Evolutionary conservation across 352 stramenopile genomes (phyloP).

Genomic region (Pythium volutum): DNA sequence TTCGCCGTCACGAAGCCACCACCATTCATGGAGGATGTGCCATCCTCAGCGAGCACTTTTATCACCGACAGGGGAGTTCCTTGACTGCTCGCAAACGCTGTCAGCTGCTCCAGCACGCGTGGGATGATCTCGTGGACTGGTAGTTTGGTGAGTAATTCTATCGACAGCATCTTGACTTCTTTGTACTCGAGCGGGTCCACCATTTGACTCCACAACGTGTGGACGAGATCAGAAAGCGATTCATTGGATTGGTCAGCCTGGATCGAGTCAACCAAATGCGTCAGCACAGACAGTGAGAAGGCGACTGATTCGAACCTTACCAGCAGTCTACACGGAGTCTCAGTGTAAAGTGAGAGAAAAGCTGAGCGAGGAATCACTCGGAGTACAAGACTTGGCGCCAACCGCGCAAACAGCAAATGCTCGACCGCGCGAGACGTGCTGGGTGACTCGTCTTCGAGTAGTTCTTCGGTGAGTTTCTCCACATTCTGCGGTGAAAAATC

Average conservation of each 20-base stretch:
- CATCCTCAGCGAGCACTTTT: neutral
- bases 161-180: slow-evolving; percentile 70
- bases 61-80: neutral
- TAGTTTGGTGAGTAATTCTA: slow-evolving; percentile 55
- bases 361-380: slow-evolving; percentile 40
- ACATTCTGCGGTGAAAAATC: slow-evolving; percentile 10
- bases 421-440: slow-evolving; percentile 34
- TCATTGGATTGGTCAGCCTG: neutral
- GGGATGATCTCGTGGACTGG: slow-evolving; percentile 29
- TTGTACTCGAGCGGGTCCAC: slow-evolving; percentile 74
- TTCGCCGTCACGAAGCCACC: slow-evolving; percentile 55
- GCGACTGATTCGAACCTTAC: neutral
- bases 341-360: slow-evolving; percentile 1
- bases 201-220: slow-evolving; percentile 28
- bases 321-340: slow-evolving; percentile 2
- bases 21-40: slow-evolving; percentile 2
- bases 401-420: slow-evolving; percentile 51
- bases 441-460: slow-evolving; percentile 44
- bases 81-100: slow-evolving; percentile 41
- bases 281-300: neutral
- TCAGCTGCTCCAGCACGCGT: slow-evolving; percentile 37
- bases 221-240: slow-evolving; percentile 12
- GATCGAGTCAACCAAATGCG: neutral
- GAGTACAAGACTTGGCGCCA: slow-evolving; percentile 61
- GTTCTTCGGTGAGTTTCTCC: slow-evolving; percentile 38